phyloP scores from a whole-genome alignment of 768 basidiomycete species.

The Phylloporus scabripes region DNA sequence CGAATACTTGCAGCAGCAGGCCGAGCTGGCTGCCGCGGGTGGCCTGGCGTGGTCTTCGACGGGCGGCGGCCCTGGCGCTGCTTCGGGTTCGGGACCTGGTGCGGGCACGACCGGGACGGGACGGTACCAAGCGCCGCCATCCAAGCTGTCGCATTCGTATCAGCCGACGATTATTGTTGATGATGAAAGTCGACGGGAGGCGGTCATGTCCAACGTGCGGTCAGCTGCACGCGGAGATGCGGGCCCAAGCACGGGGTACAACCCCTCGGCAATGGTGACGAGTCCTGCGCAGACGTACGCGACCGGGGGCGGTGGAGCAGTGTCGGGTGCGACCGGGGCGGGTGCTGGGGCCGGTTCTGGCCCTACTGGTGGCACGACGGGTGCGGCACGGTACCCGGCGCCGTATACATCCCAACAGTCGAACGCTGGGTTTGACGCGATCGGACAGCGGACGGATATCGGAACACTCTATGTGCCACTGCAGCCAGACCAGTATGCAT shows the following conservation, averaged over 20 bases:
- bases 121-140: slow-evolving; percentile 44
- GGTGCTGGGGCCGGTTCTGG: not conserved
- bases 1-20: slow-evolving; percentile 90
- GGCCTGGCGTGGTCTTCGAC: slow-evolving; percentile 52
- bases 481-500: slow-evolving; percentile 74
- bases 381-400: slow-evolving; percentile 46
- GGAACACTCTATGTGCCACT: slow-evolving; percentile 72
- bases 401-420: slow-evolving; percentile 46
- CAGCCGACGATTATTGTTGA: slow-evolving; percentile 59
- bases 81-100: slow-evolving; percentile 20
- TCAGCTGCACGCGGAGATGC: slow-evolving; percentile 52
- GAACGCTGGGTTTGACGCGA: slow-evolving; percentile 49
- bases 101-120: slow-evolving; percentile 7
- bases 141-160: slow-evolving; percentile 30
- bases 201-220: slow-evolving; percentile 77
- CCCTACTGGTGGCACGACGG: slow-evolving; percentile 14
- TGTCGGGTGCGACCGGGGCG: not conserved
- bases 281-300: slow-evolving; percentile 74
- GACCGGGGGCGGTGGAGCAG: slow-evolving; percentile 20
- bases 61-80: slow-evolving; percentile 13
- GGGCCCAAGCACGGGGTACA: slow-evolving; percentile 38
- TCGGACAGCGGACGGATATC: slow-evolving; percentile 60
- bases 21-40: slow-evolving; percentile 66
- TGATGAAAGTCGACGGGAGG: slow-evolving; percentile 65
- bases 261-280: slow-evolving; percentile 50